Percentiles rank a stretch among this genome's conserved stretches.
These are phyloP conservation scores for Capronia americana DNA, from an alignment of 2,329 filamentous ascomycete genomes.

Conservation along the genomic window DNA sequence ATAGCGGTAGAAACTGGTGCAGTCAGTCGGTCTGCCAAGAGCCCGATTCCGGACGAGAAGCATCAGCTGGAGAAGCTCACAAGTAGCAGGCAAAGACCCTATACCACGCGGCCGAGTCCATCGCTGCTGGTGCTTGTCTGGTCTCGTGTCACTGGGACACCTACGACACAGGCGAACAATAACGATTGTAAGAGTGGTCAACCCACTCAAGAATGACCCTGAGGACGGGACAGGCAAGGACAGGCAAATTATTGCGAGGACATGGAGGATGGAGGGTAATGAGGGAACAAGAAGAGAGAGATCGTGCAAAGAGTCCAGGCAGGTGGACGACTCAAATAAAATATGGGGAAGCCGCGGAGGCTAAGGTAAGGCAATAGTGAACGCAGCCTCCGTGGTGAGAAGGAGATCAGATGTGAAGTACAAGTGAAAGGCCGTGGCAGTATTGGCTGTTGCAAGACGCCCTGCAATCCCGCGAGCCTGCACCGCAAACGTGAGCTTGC, in stretches of 20 bases:
- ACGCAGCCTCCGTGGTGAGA: conserved; percentile 4
- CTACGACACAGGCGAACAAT: conserved; percentile 26
- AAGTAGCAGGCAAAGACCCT: conserved; percentile 50
- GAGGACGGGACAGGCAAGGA: conserved; percentile 30
- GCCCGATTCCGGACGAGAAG: background rate
- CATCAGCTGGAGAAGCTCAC: conserved; percentile 42
- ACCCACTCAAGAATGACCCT: conserved; percentile 34
- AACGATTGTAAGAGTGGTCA: conserved; percentile 40
- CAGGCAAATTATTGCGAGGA: conserved; percentile 33
- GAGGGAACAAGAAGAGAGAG: conserved; percentile 34
- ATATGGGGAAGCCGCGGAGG: conserved; percentile 33
- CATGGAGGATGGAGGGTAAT: conserved; percentile 34
- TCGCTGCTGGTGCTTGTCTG: conserved; percentile 20
- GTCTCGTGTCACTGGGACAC: conserved; percentile 24
- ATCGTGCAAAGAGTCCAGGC: conserved; percentile 32
- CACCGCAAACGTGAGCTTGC: conserved; percentile 25
- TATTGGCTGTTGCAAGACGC: conserved; percentile 18
- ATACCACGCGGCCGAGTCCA: conserved; percentile 31
- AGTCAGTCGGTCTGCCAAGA: conserved; percentile 24
- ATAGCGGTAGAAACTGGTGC: conserved; percentile 80
- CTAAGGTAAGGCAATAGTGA: conserved; percentile 17
- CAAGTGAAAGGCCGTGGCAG: conserved; percentile 1
- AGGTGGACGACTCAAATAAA: conserved; percentile 32
- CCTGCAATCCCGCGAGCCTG: conserved; percentile 19
- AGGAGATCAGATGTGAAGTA: conserved; percentile 15